These are phyloP conservation scores for Geoglossum glabrum DNA, from an alignment of 495 filamentous ascomycete genomes.

Conservation along the genomic window DNA sequence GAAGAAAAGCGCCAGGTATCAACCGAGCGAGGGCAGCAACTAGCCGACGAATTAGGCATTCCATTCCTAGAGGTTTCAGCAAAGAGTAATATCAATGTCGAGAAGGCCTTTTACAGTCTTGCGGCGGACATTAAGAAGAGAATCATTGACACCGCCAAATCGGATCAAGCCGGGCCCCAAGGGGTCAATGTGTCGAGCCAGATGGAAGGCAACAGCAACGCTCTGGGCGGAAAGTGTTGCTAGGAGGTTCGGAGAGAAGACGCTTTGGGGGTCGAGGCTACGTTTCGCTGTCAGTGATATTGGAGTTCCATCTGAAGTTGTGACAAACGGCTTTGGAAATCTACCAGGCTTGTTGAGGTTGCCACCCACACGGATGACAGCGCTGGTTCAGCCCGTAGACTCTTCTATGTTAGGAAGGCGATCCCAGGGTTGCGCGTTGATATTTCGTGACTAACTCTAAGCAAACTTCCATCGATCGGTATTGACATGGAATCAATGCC, in stretches of 20 bases:
- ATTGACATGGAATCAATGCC: background rate
- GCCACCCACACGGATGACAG: background rate
- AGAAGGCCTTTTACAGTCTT: constrained; percentile 93
- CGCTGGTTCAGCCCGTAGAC: background rate
- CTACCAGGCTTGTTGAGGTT: background rate
- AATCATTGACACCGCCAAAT: constrained; percentile 69
- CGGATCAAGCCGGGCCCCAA: constrained; percentile 40
- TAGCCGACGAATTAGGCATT: constrained; percentile 91
- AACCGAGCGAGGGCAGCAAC: constrained; percentile 76
- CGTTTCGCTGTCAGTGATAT: background rate
- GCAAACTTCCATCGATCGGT: background rate
- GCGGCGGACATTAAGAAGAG: constrained; percentile 96
- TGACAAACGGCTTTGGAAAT: background rate
- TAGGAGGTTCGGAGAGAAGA: constrained; percentile 15
- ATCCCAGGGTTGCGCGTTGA: background rate
- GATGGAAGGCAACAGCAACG: constrained; percentile 25
- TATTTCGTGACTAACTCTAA: background rate
- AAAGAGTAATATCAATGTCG: constrained; percentile 98
- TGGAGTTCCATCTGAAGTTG: background rate
- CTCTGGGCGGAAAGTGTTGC: constrained; percentile 65
- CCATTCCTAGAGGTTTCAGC: constrained; percentile 97
- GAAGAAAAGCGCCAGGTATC: constrained; percentile 93
- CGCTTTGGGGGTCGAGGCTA: background rate
- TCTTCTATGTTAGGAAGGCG: background rate
- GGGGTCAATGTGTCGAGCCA: constrained; percentile 55